Base-by-base conservation (phyloP, 192 early-diverging fungal genomes). In the Geranomyces michiganensis region DNA sequence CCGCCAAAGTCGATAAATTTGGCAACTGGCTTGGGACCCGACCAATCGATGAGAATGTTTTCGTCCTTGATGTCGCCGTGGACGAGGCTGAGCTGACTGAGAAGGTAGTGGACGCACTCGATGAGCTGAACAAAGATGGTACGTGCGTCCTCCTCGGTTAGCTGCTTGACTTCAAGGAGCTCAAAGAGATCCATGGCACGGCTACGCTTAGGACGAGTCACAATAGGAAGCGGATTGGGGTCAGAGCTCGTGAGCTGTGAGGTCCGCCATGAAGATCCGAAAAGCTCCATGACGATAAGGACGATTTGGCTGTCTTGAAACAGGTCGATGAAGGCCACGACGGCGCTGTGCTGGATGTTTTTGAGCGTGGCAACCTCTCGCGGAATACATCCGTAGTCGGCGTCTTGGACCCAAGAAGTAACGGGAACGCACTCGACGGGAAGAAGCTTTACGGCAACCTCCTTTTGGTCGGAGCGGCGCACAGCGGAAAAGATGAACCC, bases 1-100 rank as follows among this genome's bases (percentile, higher is more conserved):
- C 68, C 58, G n/a, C 89, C 89, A 76, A 90, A 90, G 53, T 90
- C 89, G 32, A 90, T 90, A 53, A 90, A 75, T 66, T 90, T 90
- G 63, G 88, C 88, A 19, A 62, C 44, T 48, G 81, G 83, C 15
- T 79, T 76, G 61, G 59, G 17, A 26, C 27, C 47, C 10, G 61
- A 49, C 70, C 70, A 71, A 36, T 88, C 87, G 49, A 90, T 86
- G 24, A 90, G 85, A 72, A 90, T 82, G 67, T 90, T 90, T 64
- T 90, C 87, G 64, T 90, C 88, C 71, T 90, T 89, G 74, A 89
- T 83, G 65, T 89, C 87, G 46, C 87, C 82, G 65, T 88, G 88
- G 61, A 84, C 80, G 30, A 89, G 75, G 6, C 80, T 78, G 27
- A 82, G 55, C 14, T 76, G 64, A 58, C 79, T 73, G 21, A 87